phyloP scores from a whole-genome alignment of 805 yeast genomes.

The Kazachstania viticola region DNA sequence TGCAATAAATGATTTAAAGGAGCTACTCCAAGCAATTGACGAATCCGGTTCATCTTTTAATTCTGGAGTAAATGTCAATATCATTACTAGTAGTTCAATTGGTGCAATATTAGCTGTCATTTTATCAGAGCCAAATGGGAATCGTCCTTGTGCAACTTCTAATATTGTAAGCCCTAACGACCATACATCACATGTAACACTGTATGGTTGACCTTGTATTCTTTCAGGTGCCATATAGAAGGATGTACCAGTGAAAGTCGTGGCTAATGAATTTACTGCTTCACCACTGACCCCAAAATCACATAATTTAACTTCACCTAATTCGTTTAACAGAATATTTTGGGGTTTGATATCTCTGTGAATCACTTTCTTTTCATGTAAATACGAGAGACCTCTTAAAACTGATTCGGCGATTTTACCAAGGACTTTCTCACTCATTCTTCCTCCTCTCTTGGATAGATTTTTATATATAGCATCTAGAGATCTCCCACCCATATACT shows the following conservation, averaged over 20 bases:
- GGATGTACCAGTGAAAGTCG: conserved; percentile 94
- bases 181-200: conserved; percentile 95
- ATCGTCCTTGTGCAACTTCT: conserved; percentile 87
- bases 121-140: conserved; percentile 53
- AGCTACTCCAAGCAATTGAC: conserved; percentile 68
- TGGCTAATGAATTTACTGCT: conserved; percentile 87
- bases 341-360: conserved; percentile 97
- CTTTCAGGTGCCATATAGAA: conserved; percentile 99
- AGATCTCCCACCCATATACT: conserved; percentile 89
- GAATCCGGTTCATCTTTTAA: conserved; percentile 66
- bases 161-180: conserved; percentile 82
- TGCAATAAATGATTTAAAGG: conserved; percentile 72
- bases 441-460: conserved; percentile 60
- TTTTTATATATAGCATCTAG: conserved; percentile 82
- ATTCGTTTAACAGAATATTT: conserved; percentile 63
- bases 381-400: conserved; percentile 70
- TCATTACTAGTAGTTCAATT: conserved; percentile 72
- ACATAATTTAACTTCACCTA: conserved; percentile 83
- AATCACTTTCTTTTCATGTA: conserved; percentile 78
- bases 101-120: conserved; percentile 52
- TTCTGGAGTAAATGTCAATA: conserved; percentile 72
- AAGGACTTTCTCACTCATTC: conserved; percentile 85
- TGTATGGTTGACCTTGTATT: conserved; percentile 88
- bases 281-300: conserved; percentile 98
- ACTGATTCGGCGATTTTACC: conserved; percentile 87